Conservation (phyloP, 2,329 filamentous ascomycete genomes). For the Coleophoma eucalyptorum region DNA sequence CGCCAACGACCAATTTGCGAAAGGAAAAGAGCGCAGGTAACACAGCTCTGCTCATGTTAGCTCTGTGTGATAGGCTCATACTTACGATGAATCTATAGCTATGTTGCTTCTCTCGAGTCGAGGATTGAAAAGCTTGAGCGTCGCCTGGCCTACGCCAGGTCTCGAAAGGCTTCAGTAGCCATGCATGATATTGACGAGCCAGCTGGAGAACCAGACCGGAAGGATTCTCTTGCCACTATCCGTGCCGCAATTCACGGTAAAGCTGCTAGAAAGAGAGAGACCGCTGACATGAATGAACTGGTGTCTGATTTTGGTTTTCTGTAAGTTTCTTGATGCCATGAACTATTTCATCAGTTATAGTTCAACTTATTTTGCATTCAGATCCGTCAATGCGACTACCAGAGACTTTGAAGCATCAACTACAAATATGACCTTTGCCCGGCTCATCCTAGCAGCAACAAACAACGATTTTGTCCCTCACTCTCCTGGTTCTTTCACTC, state of each 20-base stretch:
- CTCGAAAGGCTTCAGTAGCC: slow-evolving; percentile 66
- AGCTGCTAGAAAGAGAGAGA: slow-evolving; percentile 64
- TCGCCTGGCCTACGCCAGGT: slow-evolving; percentile 65
- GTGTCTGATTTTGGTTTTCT: slow-evolving; percentile 93
- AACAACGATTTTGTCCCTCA: slow-evolving; percentile 66
- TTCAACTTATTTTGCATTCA: slow-evolving; percentile 30
- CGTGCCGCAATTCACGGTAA: slow-evolving; percentile 61
- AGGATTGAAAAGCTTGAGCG: slow-evolving; percentile 85
- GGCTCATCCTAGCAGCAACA: slow-evolving; percentile 80
- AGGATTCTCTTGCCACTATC: slow-evolving; percentile 59
- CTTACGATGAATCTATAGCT: slow-evolving; percentile 42
- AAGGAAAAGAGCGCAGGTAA: slow-evolving; percentile 88
- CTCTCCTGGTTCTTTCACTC: slow-evolving; percentile 49
- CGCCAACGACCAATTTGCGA: slow-evolving; percentile 91
- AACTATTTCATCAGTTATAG: background rate
- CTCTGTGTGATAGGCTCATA: no score
- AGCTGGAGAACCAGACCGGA: slow-evolving; percentile 48
- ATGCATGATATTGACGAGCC: slow-evolving; percentile 56
- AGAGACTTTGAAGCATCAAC: slow-evolving; percentile 89
- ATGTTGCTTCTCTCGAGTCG: slow-evolving; percentile 92
- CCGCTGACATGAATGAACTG: slow-evolving; percentile 83
- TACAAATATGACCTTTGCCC: slow-evolving; percentile 87
- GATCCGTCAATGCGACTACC: slow-evolving; percentile 90
- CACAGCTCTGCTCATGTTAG: no score
- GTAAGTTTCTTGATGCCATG: slow-evolving; percentile 41